Conservation (phyloP, 2,329 filamentous ascomycete genomes). For the Beauveria sp. region DNA sequence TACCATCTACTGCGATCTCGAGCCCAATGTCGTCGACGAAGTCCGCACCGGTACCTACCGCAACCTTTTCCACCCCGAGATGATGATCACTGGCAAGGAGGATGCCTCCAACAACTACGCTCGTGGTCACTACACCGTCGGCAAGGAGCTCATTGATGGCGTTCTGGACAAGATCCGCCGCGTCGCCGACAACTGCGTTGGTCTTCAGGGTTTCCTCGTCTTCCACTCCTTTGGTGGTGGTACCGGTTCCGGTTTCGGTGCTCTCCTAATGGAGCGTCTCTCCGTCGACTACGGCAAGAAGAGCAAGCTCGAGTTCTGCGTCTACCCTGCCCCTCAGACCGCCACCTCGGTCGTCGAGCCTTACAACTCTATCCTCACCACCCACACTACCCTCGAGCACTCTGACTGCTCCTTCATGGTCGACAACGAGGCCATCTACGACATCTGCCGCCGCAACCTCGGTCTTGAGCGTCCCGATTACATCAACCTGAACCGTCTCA, state of each 20-base stretch:
- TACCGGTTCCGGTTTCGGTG: slow-evolving; percentile 97
- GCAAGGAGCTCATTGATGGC: slow-evolving; percentile 98
- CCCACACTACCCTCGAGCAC: slow-evolving; percentile 98
- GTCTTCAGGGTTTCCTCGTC: slow-evolving; percentile 97
- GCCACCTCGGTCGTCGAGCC: slow-evolving; percentile 97
- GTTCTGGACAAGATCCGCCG: slow-evolving; percentile 96
- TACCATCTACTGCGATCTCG: slow-evolving; percentile 98
- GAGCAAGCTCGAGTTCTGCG: slow-evolving; percentile 99
- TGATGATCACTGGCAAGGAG: slow-evolving; percentile 99
- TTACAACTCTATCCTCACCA: slow-evolving; percentile 99
- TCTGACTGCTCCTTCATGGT: slow-evolving; percentile 99
- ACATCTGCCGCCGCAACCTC: slow-evolving; percentile 97
- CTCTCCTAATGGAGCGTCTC: slow-evolving; percentile 95
- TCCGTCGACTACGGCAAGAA: slow-evolving; percentile 99
- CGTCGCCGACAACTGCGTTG: slow-evolving; percentile 95
- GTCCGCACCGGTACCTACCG: slow-evolving; percentile 97
- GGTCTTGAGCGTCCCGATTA: slow-evolving; percentile 96
- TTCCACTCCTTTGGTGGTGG: slow-evolving; percentile 99
- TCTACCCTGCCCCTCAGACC: slow-evolving; percentile 96
- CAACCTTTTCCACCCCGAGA: slow-evolving; percentile 94
- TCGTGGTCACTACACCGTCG: slow-evolving; percentile 98
- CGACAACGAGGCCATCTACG: slow-evolving; percentile 99
- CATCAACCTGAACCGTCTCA: slow-evolving; percentile 97
- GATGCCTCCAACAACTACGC: slow-evolving; percentile 99
- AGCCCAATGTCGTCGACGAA: slow-evolving; percentile 99